Evolutionary conservation across 176 grass and related monocot species (phyloP).

Genomic region (Carex pumila): DNA sequence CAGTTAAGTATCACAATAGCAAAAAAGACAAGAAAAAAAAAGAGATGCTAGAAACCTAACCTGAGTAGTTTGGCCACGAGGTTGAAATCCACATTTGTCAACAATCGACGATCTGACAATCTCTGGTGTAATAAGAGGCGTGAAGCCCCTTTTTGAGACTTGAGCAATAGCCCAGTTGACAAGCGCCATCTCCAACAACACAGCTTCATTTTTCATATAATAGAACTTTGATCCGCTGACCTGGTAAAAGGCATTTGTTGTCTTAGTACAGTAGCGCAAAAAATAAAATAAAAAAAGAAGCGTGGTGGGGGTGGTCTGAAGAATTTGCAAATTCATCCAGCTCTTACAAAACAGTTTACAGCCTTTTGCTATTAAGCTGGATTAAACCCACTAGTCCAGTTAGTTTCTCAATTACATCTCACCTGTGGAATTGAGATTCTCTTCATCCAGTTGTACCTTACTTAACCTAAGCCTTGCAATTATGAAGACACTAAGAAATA

Average conservation of each 20-base stretch:
- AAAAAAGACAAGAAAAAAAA: neutral
- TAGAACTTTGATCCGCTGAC: slow-evolving; percentile 97
- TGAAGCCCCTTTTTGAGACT: slow-evolving; percentile 86
- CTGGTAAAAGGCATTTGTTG: slow-evolving; percentile 19
- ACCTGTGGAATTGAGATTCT: neutral
- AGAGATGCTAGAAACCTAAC: slow-evolving; percentile 15
- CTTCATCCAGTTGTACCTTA: neutral
- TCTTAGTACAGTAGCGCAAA: neutral
- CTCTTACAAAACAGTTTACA: neutral
- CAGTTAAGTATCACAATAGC: neutral
- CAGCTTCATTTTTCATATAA: slow-evolving; percentile 97
- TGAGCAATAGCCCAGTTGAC: slow-evolving; percentile 78
- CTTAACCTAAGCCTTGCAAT: neutral
- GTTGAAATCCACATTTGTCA: slow-evolving; percentile 95
- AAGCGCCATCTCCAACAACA: slow-evolving; percentile 84
- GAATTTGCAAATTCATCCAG: neutral
- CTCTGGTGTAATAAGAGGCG: slow-evolving; percentile 87
- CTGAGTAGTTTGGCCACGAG: slow-evolving; percentile 89
- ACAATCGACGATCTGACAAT: slow-evolving; percentile 91
- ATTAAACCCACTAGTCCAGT: neutral
- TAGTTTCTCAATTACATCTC: neutral
- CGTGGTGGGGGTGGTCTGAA: neutral
- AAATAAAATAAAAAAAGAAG: neutral
- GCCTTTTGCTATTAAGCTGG: neutral
- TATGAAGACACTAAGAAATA: neutral